Conservation (phyloP, 192 early-diverging fungal genomes). For the Coemansia sp. region DNA sequence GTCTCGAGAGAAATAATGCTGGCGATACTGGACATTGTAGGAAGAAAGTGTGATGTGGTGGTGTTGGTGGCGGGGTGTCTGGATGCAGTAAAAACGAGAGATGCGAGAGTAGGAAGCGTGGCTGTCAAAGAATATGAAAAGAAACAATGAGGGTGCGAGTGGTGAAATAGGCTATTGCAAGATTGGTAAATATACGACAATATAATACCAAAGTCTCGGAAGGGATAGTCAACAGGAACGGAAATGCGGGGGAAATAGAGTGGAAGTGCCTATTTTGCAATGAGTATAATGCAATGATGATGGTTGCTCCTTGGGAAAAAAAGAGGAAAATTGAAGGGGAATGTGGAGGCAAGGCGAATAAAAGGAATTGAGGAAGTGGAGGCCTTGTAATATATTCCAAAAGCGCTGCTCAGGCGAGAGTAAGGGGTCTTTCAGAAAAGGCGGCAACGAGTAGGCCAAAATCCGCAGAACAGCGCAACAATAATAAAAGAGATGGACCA, state of each 20-base stretch:
- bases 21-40: constrained; percentile 46
- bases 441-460: not conserved
- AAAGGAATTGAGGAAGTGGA: not conserved
- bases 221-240: not conserved
- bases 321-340: not conserved
- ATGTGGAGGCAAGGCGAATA: not conserved
- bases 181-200: not conserved
- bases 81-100: not conserved
- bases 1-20: constrained; percentile 43
- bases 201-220: constrained; percentile 6
- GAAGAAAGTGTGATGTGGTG: constrained; percentile 1
- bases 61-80: not conserved
- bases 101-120: constrained; percentile 1
- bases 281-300: constrained; percentile 5
- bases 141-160: constrained; percentile 3
- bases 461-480: not conserved
- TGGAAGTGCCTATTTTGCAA: constrained; percentile 9
- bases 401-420: not conserved
- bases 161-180: not conserved
- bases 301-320: constrained; percentile 6
- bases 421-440: not conserved
- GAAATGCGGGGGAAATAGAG: not conserved
- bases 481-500: not conserved
- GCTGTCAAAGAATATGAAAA: constrained; percentile 4
- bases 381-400: constrained; percentile 5